Evolutionary conservation across 2,329 filamentous ascomycete genomes (phyloP), one percentile per base, ranked within the genome.

Genomic region (Trichocomaceae sp.): DNA sequence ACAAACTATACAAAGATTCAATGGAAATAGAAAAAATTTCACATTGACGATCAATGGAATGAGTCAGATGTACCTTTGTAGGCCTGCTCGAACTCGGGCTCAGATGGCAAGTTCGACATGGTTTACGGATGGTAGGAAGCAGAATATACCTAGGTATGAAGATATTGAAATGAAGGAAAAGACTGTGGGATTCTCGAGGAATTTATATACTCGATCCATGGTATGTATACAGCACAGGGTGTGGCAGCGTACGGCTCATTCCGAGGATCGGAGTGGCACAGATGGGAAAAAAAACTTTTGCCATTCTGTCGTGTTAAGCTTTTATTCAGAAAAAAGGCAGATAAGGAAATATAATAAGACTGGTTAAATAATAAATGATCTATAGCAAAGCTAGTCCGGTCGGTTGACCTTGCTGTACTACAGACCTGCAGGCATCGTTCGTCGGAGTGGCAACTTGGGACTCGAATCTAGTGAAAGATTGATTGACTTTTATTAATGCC

Each of bases 21-120:
- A 47, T 29, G n/a, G 26, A 29, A 5, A 29, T 29, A 29, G 3
- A 7, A 5, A 20, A n/a, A n/a, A n/a, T n/a, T n/a, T n/a, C n/a
- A n/a, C n/a, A 29, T 19, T 9, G 12, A 46, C 13, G 7, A 26
- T 13, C 23, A 35, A 48, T 15, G 31, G 5, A 22, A 31, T 10
- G 12, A 45, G 19, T 33, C 47, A 41, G 50, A 41, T 41, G 50
- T 78, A 95, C 90, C 90, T 75, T 90, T 89, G 84, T 95, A 95
- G 69, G 92, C 92, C 83, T 97, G 92, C 84, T 96, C 85, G 79
- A 97, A 97, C 80, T 99, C 92, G 69, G 93, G 92, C 83, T 97
- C 92, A 61, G 79, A 77, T 51, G 88, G 84, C 68, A 93, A 81
- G 79, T 93, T 86, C 63, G 90, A 88, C 88, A 95, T 93, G 63